These are phyloP conservation scores for Schwanniomyces occidentalis DNA, from an alignment of 805 yeast species.

Conservation along the genomic window DNA sequence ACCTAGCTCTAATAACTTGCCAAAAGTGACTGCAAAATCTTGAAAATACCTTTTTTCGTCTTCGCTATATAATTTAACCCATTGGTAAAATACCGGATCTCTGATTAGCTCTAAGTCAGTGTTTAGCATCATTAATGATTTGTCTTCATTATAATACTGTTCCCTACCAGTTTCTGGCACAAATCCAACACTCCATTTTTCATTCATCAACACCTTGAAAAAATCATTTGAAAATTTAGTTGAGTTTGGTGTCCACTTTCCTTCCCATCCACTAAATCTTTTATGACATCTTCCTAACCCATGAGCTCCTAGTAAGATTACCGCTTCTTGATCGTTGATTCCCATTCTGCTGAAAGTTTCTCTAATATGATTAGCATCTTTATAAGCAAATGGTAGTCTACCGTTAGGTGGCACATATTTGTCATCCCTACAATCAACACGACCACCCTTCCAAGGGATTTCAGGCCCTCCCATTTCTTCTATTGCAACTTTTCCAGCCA, in stretches of 20 bases:
- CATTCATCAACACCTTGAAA: conserved; percentile 39
- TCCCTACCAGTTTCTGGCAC: conserved; percentile 50
- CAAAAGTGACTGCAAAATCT: conserved; percentile 68
- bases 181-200: conserved; percentile 50
- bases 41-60: conserved; percentile 61
- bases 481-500: conserved; percentile 66
- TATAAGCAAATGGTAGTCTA: conserved; percentile 51
- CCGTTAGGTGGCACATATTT: conserved; percentile 45
- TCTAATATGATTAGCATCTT: conserved; percentile 46
- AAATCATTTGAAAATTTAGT: conserved; percentile 75
- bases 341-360: conserved; percentile 52
- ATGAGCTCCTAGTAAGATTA: conserved; percentile 74
- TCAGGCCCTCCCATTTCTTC: conserved; percentile 67
- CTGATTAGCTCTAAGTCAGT: conserved; percentile 72
- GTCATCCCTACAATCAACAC: conserved; percentile 34
- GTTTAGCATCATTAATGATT: conserved; percentile 80
- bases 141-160: conserved; percentile 62
- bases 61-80: conserved; percentile 68
- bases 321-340: conserved; percentile 69
- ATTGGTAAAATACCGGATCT: conserved; percentile 57
- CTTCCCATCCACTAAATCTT: conserved; percentile 74
- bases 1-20: conserved; percentile 75
- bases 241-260: conserved; percentile 88
- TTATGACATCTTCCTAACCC: conserved; percentile 76
- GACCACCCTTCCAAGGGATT: conserved; percentile 57